Evolutionary conservation across 2,329 filamentous ascomycete species (phyloP).

Genomic region (Fusarium chuoi): DNA sequence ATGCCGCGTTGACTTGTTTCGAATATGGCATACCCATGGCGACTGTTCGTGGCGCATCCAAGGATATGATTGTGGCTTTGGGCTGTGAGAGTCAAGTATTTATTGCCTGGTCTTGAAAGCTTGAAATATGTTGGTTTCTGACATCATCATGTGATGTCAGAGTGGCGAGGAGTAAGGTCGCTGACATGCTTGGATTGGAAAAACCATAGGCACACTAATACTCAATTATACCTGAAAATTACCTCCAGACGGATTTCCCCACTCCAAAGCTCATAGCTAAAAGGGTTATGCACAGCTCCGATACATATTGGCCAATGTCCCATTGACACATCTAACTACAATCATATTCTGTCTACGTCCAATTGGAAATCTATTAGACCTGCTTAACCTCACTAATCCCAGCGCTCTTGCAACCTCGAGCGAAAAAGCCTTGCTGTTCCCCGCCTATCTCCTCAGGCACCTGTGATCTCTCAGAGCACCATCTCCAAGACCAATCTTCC

Average conservation of each 20-base stretch:
- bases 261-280: too few species aligned
- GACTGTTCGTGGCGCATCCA: rapidly evolving
- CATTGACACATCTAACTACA: rapidly evolving
- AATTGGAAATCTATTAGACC: too few species aligned
- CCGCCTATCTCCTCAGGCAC: neutral
- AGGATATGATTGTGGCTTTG: rapidly evolving
- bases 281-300: neutral
- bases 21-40: slow-evolving; percentile 21
- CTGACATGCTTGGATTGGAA: neutral
- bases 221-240: neutral
- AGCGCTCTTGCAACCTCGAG: neutral
- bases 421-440: neutral
- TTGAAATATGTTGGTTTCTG: neutral
- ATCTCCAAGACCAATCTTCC: neutral
- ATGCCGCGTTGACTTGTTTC: slow-evolving; percentile 12
- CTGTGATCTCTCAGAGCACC: neutral
- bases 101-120: rapidly evolving
- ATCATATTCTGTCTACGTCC: neutral
- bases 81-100: neutral
- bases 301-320: neutral
- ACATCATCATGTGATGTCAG: neutral
- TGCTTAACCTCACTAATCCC: rapidly evolving
- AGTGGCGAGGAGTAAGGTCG: neutral
- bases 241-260: too few species aligned
- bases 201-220: neutral